Base-by-base conservation (phyloP, 345 rosid species). In the Orychophragmus violaceus region DNA sequence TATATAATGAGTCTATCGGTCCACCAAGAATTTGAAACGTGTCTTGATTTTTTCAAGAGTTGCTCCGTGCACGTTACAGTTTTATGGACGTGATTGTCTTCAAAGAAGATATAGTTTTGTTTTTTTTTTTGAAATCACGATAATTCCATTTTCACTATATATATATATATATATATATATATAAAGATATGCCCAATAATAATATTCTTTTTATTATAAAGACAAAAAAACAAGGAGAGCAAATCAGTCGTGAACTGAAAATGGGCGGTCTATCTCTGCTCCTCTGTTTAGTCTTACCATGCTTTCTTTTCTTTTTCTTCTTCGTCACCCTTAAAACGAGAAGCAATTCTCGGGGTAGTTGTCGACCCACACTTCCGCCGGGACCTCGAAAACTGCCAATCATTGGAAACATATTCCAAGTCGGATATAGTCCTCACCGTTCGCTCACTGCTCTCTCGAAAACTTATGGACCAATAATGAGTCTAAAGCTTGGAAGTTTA, bases 351-450 rank as follows among this genome's bases (percentile, higher is more conserved):
- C 24, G 50, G 14, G 8, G 14, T 5, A 29, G 24, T 16, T 24
- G 1, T 3, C 12, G 7, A 28, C 27, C 13, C 28, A 11, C 53
- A 44, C 56, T 66, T 41, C 77, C 77, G 5, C 77, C 72, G 7
- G 72, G 85, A 16, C 82, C 83, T 19, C 16, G 5, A 1, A 28
- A 62, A 1, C 62, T 78, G 7, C 84, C 80, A 3, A 16, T 78
- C 24, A 51, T 80, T 3, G 84, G 85, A 23, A 82, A 79, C 82
- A 77, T 84, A 66, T 70, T 82, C 19, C 57, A 60, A 19, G 63
- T 82, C 11, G 82, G 85, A 9, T 0, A 11, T 28, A 59, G 22
- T 33, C 72, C 84, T 54, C 83, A 80, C 54, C 62, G 17, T 54
- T 61, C 78, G 59, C 59, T 84, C 13, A 4, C 57, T 2, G 44